Conservation (phyloP, 345 rosid species). For the Orychophragmus violaceus region DNA sequence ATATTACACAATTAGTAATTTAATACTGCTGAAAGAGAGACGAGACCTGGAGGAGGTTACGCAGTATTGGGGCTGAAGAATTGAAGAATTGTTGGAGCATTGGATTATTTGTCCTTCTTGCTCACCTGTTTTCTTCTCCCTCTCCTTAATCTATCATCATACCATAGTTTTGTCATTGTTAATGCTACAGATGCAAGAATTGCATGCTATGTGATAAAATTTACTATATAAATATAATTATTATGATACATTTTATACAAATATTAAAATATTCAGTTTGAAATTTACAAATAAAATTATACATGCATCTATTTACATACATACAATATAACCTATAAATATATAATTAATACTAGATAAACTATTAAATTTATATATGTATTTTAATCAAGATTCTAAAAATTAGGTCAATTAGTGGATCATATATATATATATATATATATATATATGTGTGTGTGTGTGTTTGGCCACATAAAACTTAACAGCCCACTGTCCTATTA, state of each 20-base stretch:
- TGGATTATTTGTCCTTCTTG: constrained; percentile 34
- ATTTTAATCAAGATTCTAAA: too few relatives aligned
- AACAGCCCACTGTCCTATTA: too few relatives aligned
- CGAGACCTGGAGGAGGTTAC: constrained; percentile 42
- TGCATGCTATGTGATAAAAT: neutral
- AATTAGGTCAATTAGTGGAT: too few relatives aligned
- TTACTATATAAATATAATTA: neutral
- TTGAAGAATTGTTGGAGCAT: constrained; percentile 33
- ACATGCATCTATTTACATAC: neutral
- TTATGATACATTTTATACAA: neutral
- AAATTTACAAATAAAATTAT: neutral
- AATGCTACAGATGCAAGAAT: neutral
- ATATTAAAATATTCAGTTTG: neutral
- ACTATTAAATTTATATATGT: too few relatives aligned
- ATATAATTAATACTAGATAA: too few relatives aligned
- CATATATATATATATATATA: too few relatives aligned
- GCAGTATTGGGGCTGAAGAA: constrained; percentile 33
- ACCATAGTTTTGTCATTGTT: neutral
- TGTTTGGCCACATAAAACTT: too few relatives aligned
- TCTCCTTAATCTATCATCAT: constrained; percentile 59
- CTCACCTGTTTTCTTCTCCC: constrained; percentile 44
- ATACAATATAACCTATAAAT: too few relatives aligned
- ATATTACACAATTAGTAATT: neutral
- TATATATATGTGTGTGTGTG: too few relatives aligned
- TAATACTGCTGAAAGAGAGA: neutral